phyloP scores from a whole-genome alignment of 2,329 filamentous ascomycete genomes.

The Aureobasidium sp. region DNA sequence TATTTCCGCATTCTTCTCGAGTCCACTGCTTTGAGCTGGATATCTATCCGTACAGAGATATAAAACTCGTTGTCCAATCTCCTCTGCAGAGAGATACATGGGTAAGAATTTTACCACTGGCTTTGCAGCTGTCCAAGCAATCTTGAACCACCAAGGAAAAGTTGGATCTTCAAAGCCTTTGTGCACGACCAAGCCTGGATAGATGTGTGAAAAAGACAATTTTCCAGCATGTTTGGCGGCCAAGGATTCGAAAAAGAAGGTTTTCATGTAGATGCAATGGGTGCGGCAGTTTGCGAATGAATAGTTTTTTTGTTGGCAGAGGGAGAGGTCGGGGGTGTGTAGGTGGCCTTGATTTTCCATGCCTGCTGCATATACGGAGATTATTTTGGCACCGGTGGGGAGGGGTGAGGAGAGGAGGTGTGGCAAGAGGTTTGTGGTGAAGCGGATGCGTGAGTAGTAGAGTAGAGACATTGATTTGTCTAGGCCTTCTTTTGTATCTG shows the following conservation, averaged over 20 bases:
- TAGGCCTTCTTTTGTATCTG: constrained; percentile 20
- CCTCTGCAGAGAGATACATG: constrained; percentile 1
- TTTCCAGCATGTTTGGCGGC: constrained; percentile 17
- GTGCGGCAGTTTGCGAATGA: constrained; percentile 15
- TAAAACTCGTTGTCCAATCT: constrained; percentile 19
- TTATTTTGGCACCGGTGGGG: constrained; percentile 15
- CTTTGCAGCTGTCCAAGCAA: neutral
- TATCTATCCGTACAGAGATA: constrained; percentile 14
- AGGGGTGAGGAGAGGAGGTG: constrained; percentile 15
- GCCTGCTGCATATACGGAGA: constrained; percentile 20
- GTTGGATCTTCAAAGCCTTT: constrained; percentile 12
- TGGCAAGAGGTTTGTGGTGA: constrained; percentile 18
- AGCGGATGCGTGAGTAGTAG: constrained; percentile 22
- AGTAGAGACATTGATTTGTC: constrained; percentile 19
- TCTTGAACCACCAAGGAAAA: constrained; percentile 18
- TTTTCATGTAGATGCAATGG: constrained; percentile 19
- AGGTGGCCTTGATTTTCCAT: constrained; percentile 14
- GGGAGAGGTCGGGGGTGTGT: constrained; percentile 17
- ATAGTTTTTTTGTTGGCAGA: constrained; percentile 16
- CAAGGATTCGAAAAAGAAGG: constrained; percentile 19
- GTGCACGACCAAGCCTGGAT: constrained; percentile 21
- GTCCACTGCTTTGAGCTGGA: neutral
- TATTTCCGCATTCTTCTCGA: neutral
- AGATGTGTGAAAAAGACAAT: constrained; percentile 18
- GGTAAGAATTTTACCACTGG: constrained; percentile 15